These are phyloP conservation scores for Epichloe hybrida DNA, from an alignment of 2,329 filamentous ascomycete species.

Conservation along the genomic window DNA sequence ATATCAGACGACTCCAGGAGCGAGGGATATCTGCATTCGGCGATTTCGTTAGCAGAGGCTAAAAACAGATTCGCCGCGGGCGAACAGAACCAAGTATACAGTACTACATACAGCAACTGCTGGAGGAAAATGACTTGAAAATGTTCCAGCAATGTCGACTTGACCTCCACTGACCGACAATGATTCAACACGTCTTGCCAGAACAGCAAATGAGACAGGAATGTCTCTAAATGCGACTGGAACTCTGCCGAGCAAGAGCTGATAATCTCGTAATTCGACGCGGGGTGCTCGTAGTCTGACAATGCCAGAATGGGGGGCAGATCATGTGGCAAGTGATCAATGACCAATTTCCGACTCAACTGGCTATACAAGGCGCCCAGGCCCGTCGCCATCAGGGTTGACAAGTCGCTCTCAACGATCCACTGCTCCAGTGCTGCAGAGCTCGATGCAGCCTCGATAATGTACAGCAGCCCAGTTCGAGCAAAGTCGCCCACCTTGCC, in stretches of 20 bases:
- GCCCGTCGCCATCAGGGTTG: conserved; percentile 93
- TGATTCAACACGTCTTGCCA: conserved; percentile 98
- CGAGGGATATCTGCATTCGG: conserved; percentile 65
- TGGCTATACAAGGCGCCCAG: conserved; percentile 63
- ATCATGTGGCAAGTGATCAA: conserved; percentile 60
- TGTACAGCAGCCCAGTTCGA: conserved; percentile 81
- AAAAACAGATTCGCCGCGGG: too few species aligned
- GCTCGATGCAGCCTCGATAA: conserved; percentile 83
- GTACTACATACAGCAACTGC: conserved; percentile 65
- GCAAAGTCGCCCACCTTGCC: conserved; percentile 93
- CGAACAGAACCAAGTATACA: too few species aligned
- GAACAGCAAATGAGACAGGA: conserved; percentile 86
- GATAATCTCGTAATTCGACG: conserved; percentile 56
- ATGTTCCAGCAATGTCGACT: conserved; percentile 85
- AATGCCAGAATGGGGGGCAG: conserved; percentile 75
- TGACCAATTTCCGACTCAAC: conserved; percentile 63
- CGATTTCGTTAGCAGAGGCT: background rate
- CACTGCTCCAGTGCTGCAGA: conserved; percentile 78
- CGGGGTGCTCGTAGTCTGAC: conserved; percentile 72
- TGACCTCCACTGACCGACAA: conserved; percentile 82
- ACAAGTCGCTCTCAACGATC: conserved; percentile 93
- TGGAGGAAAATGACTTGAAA: conserved; percentile 95
- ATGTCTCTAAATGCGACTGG: conserved; percentile 78
- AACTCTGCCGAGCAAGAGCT: conserved; percentile 63
- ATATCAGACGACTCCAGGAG: conserved; percentile 93